A percentile compares a stretch with the other conserved stretches of the same genome.
Conservation (phyloP, 352 stramenopile genomes). For the Pseudoperonospora humuli region DNA sequence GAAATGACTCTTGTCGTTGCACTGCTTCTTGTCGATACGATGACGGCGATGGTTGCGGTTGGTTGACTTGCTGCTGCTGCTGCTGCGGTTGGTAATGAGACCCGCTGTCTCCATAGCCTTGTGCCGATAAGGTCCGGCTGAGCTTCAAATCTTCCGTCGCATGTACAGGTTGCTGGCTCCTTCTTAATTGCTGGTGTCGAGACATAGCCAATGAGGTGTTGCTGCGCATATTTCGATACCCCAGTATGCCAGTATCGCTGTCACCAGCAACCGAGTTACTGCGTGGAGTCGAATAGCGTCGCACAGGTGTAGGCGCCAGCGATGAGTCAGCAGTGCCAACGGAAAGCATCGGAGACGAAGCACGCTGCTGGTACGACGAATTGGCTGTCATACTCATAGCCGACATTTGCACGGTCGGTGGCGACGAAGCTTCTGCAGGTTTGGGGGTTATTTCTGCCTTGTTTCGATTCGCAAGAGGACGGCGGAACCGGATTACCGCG, state of each 20-base stretch:
- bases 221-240: constrained; percentile 23
- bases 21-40: constrained; percentile 7
- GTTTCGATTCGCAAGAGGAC: constrained; percentile 14
- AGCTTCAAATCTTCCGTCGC: constrained; percentile 25
- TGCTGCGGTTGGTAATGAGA: constrained; percentile 15
- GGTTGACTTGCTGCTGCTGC: background rate
- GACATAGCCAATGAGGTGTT: constrained; percentile 17
- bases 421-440: constrained; percentile 4
- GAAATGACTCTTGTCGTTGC: constrained; percentile 11
- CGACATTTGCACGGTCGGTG: constrained; percentile 20
- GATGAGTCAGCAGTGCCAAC: constrained; percentile 1
- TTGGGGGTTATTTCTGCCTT: constrained; percentile 13
- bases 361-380: constrained; percentile 6
- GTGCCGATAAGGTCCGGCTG: constrained; percentile 5
- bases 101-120: constrained; percentile 16
- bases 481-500: constrained; percentile 65
- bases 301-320: constrained; percentile 6
- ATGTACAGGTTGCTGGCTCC: constrained; percentile 16
- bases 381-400: constrained; percentile 8
- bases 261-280: constrained; percentile 18
- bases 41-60: constrained; percentile 4
- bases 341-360: constrained; percentile 9
- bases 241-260: constrained; percentile 17
- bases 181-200: constrained; percentile 17
- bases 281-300: constrained; percentile 9